Conservation (phyloP, 495 filamentous ascomycete genomes). For the Hypoxylon lenormandii region DNA sequence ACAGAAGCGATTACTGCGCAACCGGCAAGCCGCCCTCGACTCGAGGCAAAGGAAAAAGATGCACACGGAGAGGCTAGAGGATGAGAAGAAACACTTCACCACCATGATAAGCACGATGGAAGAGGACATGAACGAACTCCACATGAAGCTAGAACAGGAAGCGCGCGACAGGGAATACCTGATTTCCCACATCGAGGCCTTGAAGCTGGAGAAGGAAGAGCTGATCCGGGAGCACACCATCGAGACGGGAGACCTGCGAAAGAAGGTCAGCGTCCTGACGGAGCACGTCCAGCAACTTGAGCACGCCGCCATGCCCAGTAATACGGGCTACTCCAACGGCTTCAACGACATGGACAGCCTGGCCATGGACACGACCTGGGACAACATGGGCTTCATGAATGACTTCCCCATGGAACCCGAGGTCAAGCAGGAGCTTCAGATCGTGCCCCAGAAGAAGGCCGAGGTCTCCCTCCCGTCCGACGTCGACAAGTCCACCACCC, state of each 20-base stretch:
- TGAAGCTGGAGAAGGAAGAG: conserved; percentile 90
- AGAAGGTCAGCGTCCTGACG: conserved; percentile 89
- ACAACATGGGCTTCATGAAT: conserved; percentile 80
- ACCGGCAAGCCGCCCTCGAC: conserved; percentile 96
- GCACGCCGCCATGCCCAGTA: conserved; percentile 69
- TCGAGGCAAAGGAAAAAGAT: conserved; percentile 98
- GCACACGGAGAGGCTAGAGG: conserved; percentile 95
- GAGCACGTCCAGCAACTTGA: conserved; percentile 85
- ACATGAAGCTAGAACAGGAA: conserved; percentile 75
- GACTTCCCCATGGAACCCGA: conserved; percentile 67
- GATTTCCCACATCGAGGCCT: conserved; percentile 77
- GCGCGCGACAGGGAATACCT: conserved; percentile 74
- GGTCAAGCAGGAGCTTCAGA: conserved; percentile 66
- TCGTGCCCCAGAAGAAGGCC: conserved; percentile 70
- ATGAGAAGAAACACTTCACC: conserved; percentile 92
- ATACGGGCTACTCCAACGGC: conserved; percentile 72
- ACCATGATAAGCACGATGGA: conserved; percentile 79
- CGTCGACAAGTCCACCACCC: conserved; percentile 71
- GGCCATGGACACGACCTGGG: conserved; percentile 82
- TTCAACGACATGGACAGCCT: conserved; percentile 85
- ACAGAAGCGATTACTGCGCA: conserved; percentile 93
- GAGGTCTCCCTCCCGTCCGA: conserved; percentile 64
- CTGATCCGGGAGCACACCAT: conserved; percentile 88
- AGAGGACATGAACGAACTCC: conserved; percentile 76
- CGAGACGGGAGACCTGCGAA: conserved; percentile 93